Base-by-base conservation (phyloP, 129 eudicot species). In the Calendula officinalis region DNA sequence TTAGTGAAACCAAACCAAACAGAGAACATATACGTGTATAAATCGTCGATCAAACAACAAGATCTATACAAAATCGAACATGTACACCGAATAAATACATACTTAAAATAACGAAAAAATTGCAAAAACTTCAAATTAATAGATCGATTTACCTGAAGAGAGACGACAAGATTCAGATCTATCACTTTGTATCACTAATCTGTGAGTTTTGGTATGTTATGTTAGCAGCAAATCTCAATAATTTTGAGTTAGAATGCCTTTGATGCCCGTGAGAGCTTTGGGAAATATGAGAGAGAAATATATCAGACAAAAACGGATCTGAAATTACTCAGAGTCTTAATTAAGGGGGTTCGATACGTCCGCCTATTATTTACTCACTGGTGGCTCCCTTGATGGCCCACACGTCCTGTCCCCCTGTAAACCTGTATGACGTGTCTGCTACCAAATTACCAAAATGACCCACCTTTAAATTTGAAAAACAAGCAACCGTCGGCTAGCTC, bases 31-130 rank as follows among this genome's bases (percentile, higher is more conserved):
- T 53, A 84, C 65, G 32, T 57, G 51, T 32, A 48, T 44, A 55
- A 76, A 35, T 51, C 51, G 71, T 53, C 50, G 48, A 73, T 75
- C 53, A 70, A 66, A 75, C 71, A 60, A 37, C 69, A 87, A 82
- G 91, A 88, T 88, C 91, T 84, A 80, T 44, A 7, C 7, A 58
- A 51, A 69, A 64, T 43, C 10, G 50, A 53, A 55, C 40, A 54
- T n/a, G 67, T 11, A 50, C 59, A 55, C 12, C 56, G 56, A 32
- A 61, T 71, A 62, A 9, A 50, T 11, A 15, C 56, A 62, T 4
- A 53, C 43, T 62, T 41, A 51, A 52, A 71, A 32, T 49, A 12
- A 57, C 5, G 30, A 51, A 8, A 52, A 62, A 16, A 7, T 8
- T 3, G 44, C 4, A 27, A 40, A 51, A 40, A 7, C 7, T 39